Percentiles rank a stretch among this genome's conserved stretches.
phyloP scores from a whole-genome alignment of 1,284 basidiomycete genomes.

The Heterobasidion occidentale region DNA sequence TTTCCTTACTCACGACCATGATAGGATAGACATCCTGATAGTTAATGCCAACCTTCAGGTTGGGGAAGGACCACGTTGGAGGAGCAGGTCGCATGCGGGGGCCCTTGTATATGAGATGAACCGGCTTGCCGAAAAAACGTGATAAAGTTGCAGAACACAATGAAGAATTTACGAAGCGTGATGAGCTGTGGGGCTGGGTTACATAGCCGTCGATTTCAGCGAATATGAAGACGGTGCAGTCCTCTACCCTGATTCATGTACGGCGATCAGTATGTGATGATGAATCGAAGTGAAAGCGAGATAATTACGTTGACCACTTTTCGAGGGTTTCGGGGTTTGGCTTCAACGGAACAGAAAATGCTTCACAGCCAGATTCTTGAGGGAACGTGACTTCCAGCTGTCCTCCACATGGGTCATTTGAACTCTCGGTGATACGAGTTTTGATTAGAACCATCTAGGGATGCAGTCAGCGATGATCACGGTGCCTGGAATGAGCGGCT shows the following conservation, averaged over 20 bases:
- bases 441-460: conserved; percentile 58
- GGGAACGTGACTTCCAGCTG: conserved; percentile 51
- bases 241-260: conserved; percentile 35
- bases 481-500: background rate
- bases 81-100: conserved; percentile 40
- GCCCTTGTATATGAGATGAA: conserved; percentile 62
- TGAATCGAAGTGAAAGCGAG: background rate
- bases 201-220: conserved; percentile 56
- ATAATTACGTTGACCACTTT: conserved; percentile 47
- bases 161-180: conserved; percentile 20
- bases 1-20: conserved; percentile 59
- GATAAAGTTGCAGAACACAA: conserved; percentile 45
- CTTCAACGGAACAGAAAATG: conserved; percentile 49
- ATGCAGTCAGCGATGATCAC: background rate
- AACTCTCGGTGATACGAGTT: conserved; percentile 42
- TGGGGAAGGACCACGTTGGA: conserved; percentile 46
- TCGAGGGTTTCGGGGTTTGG: conserved; percentile 40
- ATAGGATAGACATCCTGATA: conserved; percentile 73
- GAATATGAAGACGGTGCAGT: conserved; percentile 41
- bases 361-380: conserved; percentile 39
- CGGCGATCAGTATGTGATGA: background rate
- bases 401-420: conserved; percentile 35
- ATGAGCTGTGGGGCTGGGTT: conserved; percentile 31
- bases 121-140: conserved; percentile 48
- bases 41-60: conserved; percentile 42